Evolutionary conservation across 1,284 basidiomycete species (phyloP).

Genomic region (Hypsizygus ulmarius): DNA sequence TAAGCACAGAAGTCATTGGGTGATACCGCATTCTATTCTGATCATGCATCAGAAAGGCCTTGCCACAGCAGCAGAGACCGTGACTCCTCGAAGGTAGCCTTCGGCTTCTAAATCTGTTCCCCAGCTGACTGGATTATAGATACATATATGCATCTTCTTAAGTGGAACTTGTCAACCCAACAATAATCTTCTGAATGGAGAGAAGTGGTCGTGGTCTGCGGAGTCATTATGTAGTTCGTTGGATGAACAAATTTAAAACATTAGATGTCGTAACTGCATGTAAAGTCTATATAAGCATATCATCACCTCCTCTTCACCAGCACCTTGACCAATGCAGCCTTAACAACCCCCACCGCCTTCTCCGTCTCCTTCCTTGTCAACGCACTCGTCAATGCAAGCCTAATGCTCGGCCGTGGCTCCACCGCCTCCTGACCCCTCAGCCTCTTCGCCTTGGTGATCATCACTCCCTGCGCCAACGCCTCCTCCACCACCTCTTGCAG

Average conservation of each 20-base stretch:
- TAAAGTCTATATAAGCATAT: background rate
- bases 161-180: too few relatives aligned
- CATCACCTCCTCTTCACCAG: constrained; percentile 30
- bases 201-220: background rate
- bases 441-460: constrained; percentile 81
- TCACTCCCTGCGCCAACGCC: constrained; percentile 69
- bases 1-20: too few relatives aligned
- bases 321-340: constrained; percentile 74
- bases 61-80: too few relatives aligned
- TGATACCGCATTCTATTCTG: too few relatives aligned
- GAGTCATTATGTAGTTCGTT: background rate
- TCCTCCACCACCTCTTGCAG: constrained; percentile 92
- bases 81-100: too few relatives aligned
- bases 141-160: too few relatives aligned
- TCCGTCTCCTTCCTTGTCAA: constrained; percentile 89
- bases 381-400: constrained; percentile 77
- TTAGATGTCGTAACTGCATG: background rate
- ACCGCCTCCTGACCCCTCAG: constrained; percentile 79
- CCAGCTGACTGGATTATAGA: too few relatives aligned
- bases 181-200: background rate
- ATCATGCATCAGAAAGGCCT: too few relatives aligned
- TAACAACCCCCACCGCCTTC: constrained; percentile 79
- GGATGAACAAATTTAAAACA: background rate
- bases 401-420: constrained; percentile 85
- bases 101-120: too few relatives aligned